Evolutionary conservation across 495 filamentous ascomycete genomes (phyloP).

Genomic region (Aspergillus leporis): DNA sequence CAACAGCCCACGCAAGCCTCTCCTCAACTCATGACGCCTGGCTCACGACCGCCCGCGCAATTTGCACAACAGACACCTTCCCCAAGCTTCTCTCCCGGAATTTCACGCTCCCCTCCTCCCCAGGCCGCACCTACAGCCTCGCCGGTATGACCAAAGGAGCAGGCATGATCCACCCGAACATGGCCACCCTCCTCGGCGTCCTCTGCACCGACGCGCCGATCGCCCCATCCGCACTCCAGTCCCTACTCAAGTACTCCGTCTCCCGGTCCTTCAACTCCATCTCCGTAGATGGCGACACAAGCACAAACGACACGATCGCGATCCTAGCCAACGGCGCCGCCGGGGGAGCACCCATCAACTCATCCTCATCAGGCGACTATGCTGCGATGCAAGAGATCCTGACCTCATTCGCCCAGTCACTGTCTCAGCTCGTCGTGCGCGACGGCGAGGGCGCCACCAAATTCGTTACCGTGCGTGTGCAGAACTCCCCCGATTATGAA

Average conservation of each 20-base stretch:
- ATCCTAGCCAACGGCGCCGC: constrained; percentile 93
- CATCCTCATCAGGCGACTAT: constrained; percentile 61
- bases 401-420: constrained; percentile 73
- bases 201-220: constrained; percentile 92
- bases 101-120: constrained; percentile 83
- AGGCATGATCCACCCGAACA: constrained; percentile 99
- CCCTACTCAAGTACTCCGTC: constrained; percentile 71
- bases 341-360: constrained; percentile 64
- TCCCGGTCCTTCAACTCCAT: constrained; percentile 95
- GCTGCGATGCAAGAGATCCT: constrained; percentile 65
- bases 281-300: constrained; percentile 93
- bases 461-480: constrained; percentile 91
- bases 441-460: constrained; percentile 99
- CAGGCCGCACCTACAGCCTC: constrained; percentile 70
- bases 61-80: constrained; percentile 99
- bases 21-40: constrained; percentile 79
- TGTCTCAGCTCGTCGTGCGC: constrained; percentile 90
- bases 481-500: constrained; percentile 64
- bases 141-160: constrained; percentile 98
- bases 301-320: constrained; percentile 94
- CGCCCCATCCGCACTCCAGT: constrained; percentile 62
- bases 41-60: constrained; percentile 83
- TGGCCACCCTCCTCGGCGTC: constrained; percentile 94
- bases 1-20: constrained; percentile 67
- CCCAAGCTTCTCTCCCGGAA: constrained; percentile 87